Base-by-base conservation (phyloP, 805 yeast species). In the Alloascoidea africana region DNA sequence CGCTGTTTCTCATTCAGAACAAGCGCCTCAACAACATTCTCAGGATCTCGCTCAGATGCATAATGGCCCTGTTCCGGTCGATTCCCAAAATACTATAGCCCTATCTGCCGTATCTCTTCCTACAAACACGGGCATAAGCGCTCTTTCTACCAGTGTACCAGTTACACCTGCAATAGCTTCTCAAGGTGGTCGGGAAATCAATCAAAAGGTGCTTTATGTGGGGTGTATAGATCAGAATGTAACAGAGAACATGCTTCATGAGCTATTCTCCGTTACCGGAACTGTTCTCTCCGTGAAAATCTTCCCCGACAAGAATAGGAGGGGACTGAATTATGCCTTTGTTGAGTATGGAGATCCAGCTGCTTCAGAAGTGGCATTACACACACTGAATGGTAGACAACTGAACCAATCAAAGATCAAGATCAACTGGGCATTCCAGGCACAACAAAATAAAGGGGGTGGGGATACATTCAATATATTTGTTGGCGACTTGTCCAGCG, bases 341-440 rank as follows among this genome's bases (percentile, higher is more conserved):
- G 71, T 86, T 38, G 94, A 84, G 55, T 85, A 70, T 47, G 73
- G 65, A 17, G 60, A 60, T 37, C 66, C 72, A 32, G 62, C 59
- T 18, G 63, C 65, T 23, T 94, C 94, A 2, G 67, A 65, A 32
- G 60, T 62, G 43, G 89, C 91, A 1, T 60, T 76, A 39, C 66
- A 66, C 37, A 58, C 72, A 6, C 60, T 82, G 41, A 70, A 78
- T 47, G 85, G 83, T 14, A 58, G 68, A 36, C 30, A 23, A 8
- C 55, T 65, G 18, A 66, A 68, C 37, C 59, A 64, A 27, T 23
- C 30, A n/a, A 73, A 68, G 35, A 65, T 85, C 41, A 70, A 66
- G 42, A 70, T 84, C 51, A 80, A 82, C 45, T 81, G 84, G 78
- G 96, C 95, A 5, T 84, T 65, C 59, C 91, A 81, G 59, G 76